These are phyloP conservation scores for Lojkania enalia DNA, from an alignment of 2,329 filamentous ascomycete genomes.

Conservation along the genomic window DNA sequence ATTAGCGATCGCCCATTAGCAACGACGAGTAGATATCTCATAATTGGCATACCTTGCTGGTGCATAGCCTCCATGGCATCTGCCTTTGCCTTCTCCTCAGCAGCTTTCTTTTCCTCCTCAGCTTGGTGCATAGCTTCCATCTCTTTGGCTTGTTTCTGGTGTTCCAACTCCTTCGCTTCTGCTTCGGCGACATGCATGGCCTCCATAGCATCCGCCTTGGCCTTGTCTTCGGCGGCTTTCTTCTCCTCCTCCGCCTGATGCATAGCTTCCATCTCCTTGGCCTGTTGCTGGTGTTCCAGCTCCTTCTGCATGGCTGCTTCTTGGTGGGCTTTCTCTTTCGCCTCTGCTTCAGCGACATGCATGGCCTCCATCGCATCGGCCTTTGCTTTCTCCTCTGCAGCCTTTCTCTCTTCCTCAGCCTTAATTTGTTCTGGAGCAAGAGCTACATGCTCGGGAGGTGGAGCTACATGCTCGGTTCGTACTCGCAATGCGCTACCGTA, in stretches of 20 bases:
- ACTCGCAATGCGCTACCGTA: slow-evolving; percentile 9
- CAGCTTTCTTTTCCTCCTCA: no score
- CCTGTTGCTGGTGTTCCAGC: slow-evolving; percentile 17
- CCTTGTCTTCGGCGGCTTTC: slow-evolving; percentile 17
- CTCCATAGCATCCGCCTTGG: slow-evolving; percentile 22
- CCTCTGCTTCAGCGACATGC: slow-evolving; percentile 17
- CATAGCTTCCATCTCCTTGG: slow-evolving; percentile 14
- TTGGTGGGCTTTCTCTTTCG: slow-evolving; percentile 13
- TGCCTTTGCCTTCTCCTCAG: slow-evolving; percentile 13
- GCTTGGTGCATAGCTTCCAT: slow-evolving; percentile 16
- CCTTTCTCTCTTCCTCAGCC: not conserved
- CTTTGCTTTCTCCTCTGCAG: slow-evolving; percentile 5
- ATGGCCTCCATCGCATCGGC: slow-evolving; percentile 14
- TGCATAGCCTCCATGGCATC: slow-evolving; percentile 18
- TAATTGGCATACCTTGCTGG: no score
- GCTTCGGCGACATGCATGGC: slow-evolving; percentile 19
- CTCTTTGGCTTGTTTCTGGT: slow-evolving; percentile 15
- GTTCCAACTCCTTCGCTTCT: slow-evolving; percentile 12
- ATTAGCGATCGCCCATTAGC: no score
- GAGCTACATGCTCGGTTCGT: slow-evolving; percentile 16
- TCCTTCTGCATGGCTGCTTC: slow-evolving; percentile 24
- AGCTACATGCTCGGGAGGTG: slow-evolving; percentile 1
- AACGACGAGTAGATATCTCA: no score
- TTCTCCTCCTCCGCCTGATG: no score
- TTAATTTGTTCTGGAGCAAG: not conserved